Evolutionary conservation across 192 early-diverging fungal species (phyloP), one percentile per base, ranked within the genome.

Genomic region (Cladochytrium replicatum): DNA sequence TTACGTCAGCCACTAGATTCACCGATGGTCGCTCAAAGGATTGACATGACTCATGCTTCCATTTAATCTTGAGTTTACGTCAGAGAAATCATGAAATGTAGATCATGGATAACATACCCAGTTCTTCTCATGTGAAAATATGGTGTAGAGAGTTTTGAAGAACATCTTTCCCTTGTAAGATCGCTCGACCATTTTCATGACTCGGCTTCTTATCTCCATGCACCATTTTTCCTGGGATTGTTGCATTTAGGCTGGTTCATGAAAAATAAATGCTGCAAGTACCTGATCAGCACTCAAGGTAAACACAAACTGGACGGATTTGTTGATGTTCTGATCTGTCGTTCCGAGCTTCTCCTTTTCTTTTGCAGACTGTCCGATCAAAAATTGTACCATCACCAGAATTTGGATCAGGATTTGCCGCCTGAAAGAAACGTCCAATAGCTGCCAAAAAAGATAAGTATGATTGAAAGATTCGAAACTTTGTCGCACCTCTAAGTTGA

Each of bases 331-430:
- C 1, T 61, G 39, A 4, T 78, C 49, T 24, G 48, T 54, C 7
- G 64, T 71, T 15, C 72, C 67, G 26, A 58, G 61, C 9, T 66
- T 51, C 19, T 77, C 48, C 19, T 67, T 60, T 39, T 67, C 64
- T 24, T 57, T 28, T 23, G 67, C 53, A 38, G 79, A 54, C 45
- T 82, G 66, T 21, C 65, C 59, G 37, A 77, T 56, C 0, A 85
- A 69, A 61, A 86, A 89, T 46, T 88, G 81, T 15, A 89, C 63
- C 6, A 89, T 67, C n/a, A 96, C 88, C n/a, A 89, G 60, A 26
- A 86, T 68, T 60, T 96, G 92, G 17, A 91, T 66, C 24, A 96
- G 65, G 4, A 96, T 77, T 51, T 88, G 87, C 32, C 87, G 82
- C 41, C 91, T 81, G 58, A 94, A 89, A 43, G 77, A 64, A 5